Evolutionary conservation across 2,329 filamentous ascomycete genomes (phyloP).

Genomic region (Rosellinia necatrix): DNA sequence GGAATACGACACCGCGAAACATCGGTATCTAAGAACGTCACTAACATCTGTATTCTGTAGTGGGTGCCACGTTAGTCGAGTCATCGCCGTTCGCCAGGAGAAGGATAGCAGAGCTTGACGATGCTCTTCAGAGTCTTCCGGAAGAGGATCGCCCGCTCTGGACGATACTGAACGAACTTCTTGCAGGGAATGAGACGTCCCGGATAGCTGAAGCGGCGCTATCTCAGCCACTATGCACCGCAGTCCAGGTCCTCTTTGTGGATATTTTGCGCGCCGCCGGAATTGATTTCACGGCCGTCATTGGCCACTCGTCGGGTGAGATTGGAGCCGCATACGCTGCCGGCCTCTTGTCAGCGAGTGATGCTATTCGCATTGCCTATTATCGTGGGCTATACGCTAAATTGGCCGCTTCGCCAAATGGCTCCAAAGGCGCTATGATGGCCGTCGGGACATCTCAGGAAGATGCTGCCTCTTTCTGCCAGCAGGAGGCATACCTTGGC

Average conservation of each 20-base stretch:
- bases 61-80: conserved; percentile 34
- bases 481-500: conserved; percentile 33
- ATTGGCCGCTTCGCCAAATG: conserved; percentile 15
- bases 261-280: conserved; percentile 20
- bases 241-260: conserved; percentile 31
- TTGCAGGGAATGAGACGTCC: conserved; percentile 32
- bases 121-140: conserved; percentile 24
- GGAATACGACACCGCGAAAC: too few species aligned
- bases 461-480: conserved; percentile 40
- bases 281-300: conserved; percentile 23
- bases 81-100: not conserved
- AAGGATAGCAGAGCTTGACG: conserved; percentile 29
- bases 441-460: conserved; percentile 47
- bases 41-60: too few species aligned
- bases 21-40: too few species aligned
- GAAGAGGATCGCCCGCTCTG: conserved; percentile 37
- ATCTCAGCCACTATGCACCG: conserved; percentile 39
- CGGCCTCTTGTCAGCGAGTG: conserved; percentile 45
- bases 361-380: conserved; percentile 52
- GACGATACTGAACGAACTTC: conserved; percentile 32
- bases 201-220: conserved; percentile 32
- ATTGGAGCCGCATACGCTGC: conserved; percentile 54
- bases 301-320: conserved; percentile 45
- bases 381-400: conserved; percentile 47
- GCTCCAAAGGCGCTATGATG: conserved; percentile 50